Conservation (phyloP, 1,139 yeast genomes). For the Candida glucosophila region DNA sequence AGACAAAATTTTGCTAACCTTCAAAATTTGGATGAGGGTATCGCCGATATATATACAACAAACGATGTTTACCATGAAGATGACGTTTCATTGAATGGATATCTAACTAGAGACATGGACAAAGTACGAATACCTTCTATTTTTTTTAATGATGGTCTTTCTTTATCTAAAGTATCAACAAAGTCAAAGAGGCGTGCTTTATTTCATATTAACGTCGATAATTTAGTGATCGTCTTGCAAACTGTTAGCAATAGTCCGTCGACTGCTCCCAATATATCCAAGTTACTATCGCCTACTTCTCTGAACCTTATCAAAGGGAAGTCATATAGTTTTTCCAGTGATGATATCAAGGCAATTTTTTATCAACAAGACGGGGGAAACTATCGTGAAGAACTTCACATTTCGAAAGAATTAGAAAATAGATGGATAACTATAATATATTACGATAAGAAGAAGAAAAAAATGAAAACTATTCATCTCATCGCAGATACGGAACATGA, state of each 20-base stretch:
- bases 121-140: slow-evolving; percentile 10
- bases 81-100: no score
- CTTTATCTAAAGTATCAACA: slow-evolving; percentile 57
- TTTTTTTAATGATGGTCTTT: slow-evolving; percentile 35
- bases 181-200: slow-evolving; percentile 50
- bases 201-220: slow-evolving; percentile 23
- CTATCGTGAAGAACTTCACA: slow-evolving; percentile 75
- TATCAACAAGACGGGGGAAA: slow-evolving; percentile 66
- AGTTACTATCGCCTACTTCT: slow-evolving; percentile 6
- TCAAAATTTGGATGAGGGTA: no score
- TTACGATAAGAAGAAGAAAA: slow-evolving; percentile 48
- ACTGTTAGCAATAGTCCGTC: slow-evolving; percentile 11
- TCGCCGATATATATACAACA: no score
- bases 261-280: slow-evolving; percentile 8
- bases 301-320: slow-evolving; percentile 13
- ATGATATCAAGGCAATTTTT: slow-evolving; percentile 62
- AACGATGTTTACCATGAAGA: no score
- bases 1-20: no score
- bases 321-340: slow-evolving; percentile 50
- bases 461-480: slow-evolving; percentile 55
- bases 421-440: slow-evolving; percentile 81
- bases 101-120: no score
- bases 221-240: slow-evolving; percentile 42
- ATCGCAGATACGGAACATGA: slow-evolving; percentile 62
- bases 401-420: slow-evolving; percentile 54